Evolutionary conservation across 352 stramenopile genomes (phyloP), one percentile per base, ranked within the genome.

Genomic region (Globisporangium abappressorium): DNA sequence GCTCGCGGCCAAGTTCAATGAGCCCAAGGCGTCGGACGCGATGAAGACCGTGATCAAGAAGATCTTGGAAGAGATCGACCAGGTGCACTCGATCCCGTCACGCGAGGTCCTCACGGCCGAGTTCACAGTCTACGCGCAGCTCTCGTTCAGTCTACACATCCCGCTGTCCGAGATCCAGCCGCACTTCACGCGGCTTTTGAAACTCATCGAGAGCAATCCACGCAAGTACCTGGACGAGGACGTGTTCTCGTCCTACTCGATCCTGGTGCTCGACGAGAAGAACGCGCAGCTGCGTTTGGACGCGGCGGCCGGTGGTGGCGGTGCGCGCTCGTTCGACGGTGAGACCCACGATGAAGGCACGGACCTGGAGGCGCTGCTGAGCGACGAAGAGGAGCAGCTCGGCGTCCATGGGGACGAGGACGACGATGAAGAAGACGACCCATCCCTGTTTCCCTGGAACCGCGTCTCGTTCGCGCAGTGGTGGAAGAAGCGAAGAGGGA

Each of bases 1-100:
- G 20, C 80, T 99, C 18, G 94, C 97, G 1, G 88, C 92, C 46
- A 99, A 99, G 66, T 96, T 96, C 71, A 96, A 95, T 49, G 89
- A 96, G 47, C 88, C 88, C 0, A 86, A 88, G 55, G 70, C 82
- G 3, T 91, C 81, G 7, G 80, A 89, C 24, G 76, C 79, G 33
- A 86, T 90, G 72, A 87, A 90, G 65, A 67, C 58, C 2, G 79
- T 80, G 34, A 83, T 92, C 67, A 82, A 85, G 58, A 70, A 88
- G 70, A 81, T 96, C 11, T 61, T 96, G 34, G 79, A 79, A 12
- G 86, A 94, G 64, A 92, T 96, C 47, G 88, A 96, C 63, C 71
- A 78, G 36, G 85, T 87, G 9, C 85, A 95, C 68, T 90, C 90
- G 26, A 72, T 97, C 22, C 79, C 90, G 49, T 93, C 88, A 18